Evolutionary conservation across 768 basidiomycete species (phyloP).

Genomic region (Tulasnella sp.): DNA sequence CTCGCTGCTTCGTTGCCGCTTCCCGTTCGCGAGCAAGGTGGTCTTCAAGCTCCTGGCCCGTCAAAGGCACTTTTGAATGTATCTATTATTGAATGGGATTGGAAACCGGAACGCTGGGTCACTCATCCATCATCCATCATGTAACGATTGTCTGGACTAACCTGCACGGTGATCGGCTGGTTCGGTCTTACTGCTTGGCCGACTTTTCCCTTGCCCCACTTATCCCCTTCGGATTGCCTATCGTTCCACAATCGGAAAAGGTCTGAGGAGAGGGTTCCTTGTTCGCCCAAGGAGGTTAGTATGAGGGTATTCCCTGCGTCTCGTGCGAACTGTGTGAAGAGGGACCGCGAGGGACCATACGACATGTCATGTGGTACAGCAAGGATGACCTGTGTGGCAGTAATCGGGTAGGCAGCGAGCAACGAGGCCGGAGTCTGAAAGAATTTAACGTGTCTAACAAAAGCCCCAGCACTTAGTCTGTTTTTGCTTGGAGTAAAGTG

Average conservation of each 20-base stretch:
- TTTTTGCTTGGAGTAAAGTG: background rate
- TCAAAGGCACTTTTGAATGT: constrained; percentile 78
- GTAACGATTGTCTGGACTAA: too few species aligned
- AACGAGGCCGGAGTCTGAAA: constrained; percentile 76
- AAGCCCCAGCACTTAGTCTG: too few species aligned
- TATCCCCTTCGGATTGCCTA: constrained; percentile 65
- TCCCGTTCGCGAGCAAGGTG: constrained; percentile 61
- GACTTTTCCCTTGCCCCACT: constrained; percentile 84
- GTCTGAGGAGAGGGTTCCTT: constrained; percentile 64
- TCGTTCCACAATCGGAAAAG: constrained; percentile 83
- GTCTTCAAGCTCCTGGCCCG: constrained; percentile 78
- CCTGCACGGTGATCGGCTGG: constrained; percentile 54
- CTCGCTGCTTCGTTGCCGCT: constrained; percentile 57
- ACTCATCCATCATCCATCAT: background rate
- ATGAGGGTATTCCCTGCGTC: constrained; percentile 79
- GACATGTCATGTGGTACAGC: constrained; percentile 89
- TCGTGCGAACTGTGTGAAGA: constrained; percentile 81
- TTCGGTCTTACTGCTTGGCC: constrained; percentile 81
- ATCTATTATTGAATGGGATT: constrained; percentile 43
- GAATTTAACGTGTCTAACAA: constrained; percentile 74
- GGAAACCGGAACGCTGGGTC: background rate
- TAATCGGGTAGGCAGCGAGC: constrained; percentile 69
- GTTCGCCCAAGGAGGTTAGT: constrained; percentile 68
- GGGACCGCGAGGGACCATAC: constrained; percentile 76
- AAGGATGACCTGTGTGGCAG: constrained; percentile 85